Base-by-base conservation (phyloP, 768 basidiomycete genomes). In the Lentinula boryana region DNA sequence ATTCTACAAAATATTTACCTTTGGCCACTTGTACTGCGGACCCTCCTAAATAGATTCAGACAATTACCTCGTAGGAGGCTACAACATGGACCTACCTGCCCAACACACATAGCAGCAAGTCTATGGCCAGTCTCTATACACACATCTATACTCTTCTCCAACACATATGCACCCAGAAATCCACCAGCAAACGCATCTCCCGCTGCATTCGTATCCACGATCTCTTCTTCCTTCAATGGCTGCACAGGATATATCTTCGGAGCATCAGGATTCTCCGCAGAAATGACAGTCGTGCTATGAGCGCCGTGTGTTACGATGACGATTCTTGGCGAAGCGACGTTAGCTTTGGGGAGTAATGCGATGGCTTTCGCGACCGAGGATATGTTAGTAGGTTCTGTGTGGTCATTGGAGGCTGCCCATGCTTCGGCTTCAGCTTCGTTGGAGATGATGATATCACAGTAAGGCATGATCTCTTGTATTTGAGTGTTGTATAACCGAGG, bases 141-240 rank as follows among this genome's bases (percentile, higher is more conserved):
- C 70, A 87, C 83, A 35, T 82, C 81, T 23, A 86, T 62, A 41
- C 64, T 71, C 77, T 86, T 89, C 32, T 87, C 88, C 38, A 74
- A 66, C 46, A 84, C 81, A 62, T 78, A 76, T 12, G 86, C 88
- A 41, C 85, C 89, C 55, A 90, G 73, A 80, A 91, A 88, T 40
- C 85, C 89, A 51, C 63, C 89, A 12, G 88, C 87, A 65, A 91
- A 91, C 55, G 85, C 86, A 68, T 91, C 89, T 35, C 89, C 89
- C 1, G 89, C 89, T 32, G 86, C 89, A 71, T 91, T 91, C 60
- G 89, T 91, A 71, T 91, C 89, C 64, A 89, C 84, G 63, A 88
- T 87, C 69, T 78, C 61, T 48, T 71, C 74, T 52, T 70, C 71
- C 50, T 66, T 52, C 36, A 88, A 73, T 56, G 74, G 72, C 49